Evolutionary conservation across 2,329 filamentous ascomycete species (phyloP).

Genomic region (Trichoderma sp.): DNA sequence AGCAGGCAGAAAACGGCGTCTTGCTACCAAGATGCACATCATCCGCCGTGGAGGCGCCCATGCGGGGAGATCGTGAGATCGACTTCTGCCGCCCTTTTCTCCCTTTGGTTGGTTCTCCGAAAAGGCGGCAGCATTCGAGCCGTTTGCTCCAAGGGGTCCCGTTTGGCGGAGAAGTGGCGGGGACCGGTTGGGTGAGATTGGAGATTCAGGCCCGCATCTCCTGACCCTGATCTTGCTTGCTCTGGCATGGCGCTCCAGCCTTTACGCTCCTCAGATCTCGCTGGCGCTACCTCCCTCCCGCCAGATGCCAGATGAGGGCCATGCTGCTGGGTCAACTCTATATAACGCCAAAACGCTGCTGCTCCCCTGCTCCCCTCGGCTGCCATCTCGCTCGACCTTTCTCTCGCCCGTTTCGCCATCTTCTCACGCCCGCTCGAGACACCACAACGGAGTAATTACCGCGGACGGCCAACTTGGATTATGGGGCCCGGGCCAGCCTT

Average conservation of each 20-base stretch:
- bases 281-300: constrained; percentile 25
- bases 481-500: constrained; percentile 14
- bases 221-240: constrained; percentile 24
- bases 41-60: constrained; percentile 19
- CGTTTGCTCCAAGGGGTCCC: neutral
- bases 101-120: constrained; percentile 8
- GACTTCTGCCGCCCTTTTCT: constrained; percentile 16
- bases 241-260: constrained; percentile 25
- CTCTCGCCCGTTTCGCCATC: neutral
- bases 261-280: constrained; percentile 22
- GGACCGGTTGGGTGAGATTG: constrained; percentile 19
- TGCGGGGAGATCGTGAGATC: constrained; percentile 26
- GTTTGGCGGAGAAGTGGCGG: constrained; percentile 23
- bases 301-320: constrained; percentile 12
- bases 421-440: constrained; percentile 6
- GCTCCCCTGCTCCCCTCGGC: constrained; percentile 12
- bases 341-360: constrained; percentile 3
- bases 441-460: constrained; percentile 17
- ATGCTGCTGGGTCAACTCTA: constrained; percentile 23
- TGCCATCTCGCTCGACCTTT: neutral
- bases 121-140: constrained; percentile 3
- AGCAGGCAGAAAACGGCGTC: neutral
- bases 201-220: constrained; percentile 18
- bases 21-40: constrained; percentile 22
- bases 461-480: constrained; percentile 14